These are phyloP conservation scores for Pleurotus salmoneostramineus DNA, from an alignment of 768 basidiomycete species.

Conservation along the genomic window DNA sequence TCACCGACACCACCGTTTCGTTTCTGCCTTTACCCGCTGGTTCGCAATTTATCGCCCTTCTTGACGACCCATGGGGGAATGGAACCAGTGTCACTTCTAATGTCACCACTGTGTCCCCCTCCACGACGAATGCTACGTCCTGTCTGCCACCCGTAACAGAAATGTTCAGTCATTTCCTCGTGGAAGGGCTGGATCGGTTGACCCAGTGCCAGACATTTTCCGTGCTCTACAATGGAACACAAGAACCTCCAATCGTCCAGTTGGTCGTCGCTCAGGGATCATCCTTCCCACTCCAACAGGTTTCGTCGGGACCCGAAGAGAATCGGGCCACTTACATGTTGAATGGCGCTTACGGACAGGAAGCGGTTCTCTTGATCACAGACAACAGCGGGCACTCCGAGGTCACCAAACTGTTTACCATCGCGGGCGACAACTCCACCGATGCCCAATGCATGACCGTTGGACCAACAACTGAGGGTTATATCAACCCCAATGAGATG, in stretches of 20 bases:
- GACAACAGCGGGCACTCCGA: constrained; percentile 33
- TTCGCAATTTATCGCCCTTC: constrained; percentile 49
- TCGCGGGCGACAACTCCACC: constrained; percentile 28
- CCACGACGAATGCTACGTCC: constrained; percentile 29
- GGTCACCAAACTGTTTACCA: constrained; percentile 38
- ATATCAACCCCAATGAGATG: not conserved
- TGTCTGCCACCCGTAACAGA: constrained; percentile 30
- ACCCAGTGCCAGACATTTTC: constrained; percentile 48
- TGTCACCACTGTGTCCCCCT: constrained; percentile 39
- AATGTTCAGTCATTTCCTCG: constrained; percentile 21
- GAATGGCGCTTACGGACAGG: constrained; percentile 28
- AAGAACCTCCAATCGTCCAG: constrained; percentile 29
- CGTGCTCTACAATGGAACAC: constrained; percentile 34
- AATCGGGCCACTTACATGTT: constrained; percentile 42
- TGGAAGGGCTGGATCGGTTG: constrained; percentile 22
- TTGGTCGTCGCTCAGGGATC: constrained; percentile 31
- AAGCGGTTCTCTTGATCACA: constrained; percentile 41
- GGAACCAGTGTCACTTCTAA: constrained; percentile 42
- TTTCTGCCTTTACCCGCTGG: constrained; percentile 50
- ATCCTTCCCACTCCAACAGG: constrained; percentile 16
- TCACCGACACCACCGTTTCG: constrained; percentile 33
- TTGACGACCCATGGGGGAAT: constrained; percentile 42
- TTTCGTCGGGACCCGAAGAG: constrained; percentile 18
- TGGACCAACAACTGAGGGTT: constrained; percentile 3
- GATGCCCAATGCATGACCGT: constrained; percentile 12